A percentile compares a stretch with the other conserved stretches of the same genome.
These are phyloP conservation scores for Xylaria venustula DNA, from an alignment of 495 filamentous ascomycete species.

Conservation along the genomic window DNA sequence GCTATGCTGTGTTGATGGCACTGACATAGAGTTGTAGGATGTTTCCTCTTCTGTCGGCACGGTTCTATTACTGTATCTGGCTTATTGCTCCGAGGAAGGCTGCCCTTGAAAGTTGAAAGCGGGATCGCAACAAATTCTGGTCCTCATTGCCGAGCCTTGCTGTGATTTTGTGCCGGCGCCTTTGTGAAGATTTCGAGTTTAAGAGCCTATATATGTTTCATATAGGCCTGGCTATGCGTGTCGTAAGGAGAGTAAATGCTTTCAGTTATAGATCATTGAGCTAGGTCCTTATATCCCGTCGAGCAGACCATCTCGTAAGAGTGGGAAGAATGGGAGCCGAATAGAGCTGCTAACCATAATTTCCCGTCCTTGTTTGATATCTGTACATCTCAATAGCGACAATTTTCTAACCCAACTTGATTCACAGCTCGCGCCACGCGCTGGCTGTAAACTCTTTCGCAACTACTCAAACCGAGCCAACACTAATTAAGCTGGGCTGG, in stretches of 20 bases:
- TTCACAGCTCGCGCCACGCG: not conserved
- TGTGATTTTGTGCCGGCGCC: too few relatives aligned
- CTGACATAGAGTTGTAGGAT: not conserved
- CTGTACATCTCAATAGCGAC: not conserved
- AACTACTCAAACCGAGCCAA: not conserved
- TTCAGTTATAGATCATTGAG: not conserved
- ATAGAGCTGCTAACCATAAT: not conserved
- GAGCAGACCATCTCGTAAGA: not conserved
- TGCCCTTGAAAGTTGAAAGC: not conserved
- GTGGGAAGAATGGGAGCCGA: not conserved
- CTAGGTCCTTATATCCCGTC: not conserved
- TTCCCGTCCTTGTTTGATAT: not conserved
- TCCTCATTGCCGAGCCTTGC: not conserved
- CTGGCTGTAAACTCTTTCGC: not conserved
- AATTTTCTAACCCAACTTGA: not conserved
- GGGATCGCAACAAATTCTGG: not conserved
- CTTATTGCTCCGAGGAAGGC: not conserved
- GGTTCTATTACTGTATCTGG: not conserved
- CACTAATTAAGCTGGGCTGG: not conserved
- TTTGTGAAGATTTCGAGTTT: too few relatives aligned
- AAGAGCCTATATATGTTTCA: not conserved
- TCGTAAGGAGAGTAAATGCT: not conserved
- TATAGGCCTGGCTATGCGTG: not conserved
- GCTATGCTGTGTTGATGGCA: not conserved
- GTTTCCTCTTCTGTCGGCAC: too few relatives aligned